Base-by-base conservation (phyloP, 164 flowering plant genomes). In the Kingdonia uniflora region DNA sequence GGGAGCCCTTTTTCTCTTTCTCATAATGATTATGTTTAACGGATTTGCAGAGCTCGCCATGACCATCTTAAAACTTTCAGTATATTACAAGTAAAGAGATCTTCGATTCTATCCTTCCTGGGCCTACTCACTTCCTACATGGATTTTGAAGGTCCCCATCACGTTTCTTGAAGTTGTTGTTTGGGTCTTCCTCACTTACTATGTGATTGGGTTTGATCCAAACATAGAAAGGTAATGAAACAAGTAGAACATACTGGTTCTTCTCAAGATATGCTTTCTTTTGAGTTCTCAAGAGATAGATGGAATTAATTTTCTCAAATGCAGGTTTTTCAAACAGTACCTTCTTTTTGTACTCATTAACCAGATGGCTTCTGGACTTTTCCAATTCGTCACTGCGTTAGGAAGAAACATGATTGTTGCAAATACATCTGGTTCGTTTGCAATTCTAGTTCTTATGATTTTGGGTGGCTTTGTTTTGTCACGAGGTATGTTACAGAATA, bases 21-120 rank as follows among this genome's bases (percentile, higher is more conserved):
- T 78, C 33, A 21, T 61, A n/a, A 54, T 58, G 61, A 42, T 59
- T 22, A 66, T 76, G 78, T 78, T 78, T 49, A 78, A 72, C 55
- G 81, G 83, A 22, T 52, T 76, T 44, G 20, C 81, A 8, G 86
- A 80, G 64, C 52, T 80, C 51, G 14, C 75, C 21, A 64, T 80
- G 75, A 70, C 78, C 2, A 56, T 80, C n/a, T 44, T 37, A 3
- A 80, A 77, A 61, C 78, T 80, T 56, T 82, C 96, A 0, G 82
- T 83, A 43, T 87, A 85, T 65, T 87, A 76, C 70, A 87, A 87
- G 78, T 94, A 87, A 68, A 74, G 91, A 49, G 89, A 85, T 50
- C 59, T 85, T 33, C 79, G 71, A 15, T 83, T 88, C 69, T 88
- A 47, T 58, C 97, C 97, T 49, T 14, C 95, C 35, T 89, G 95